Evolutionary conservation across 768 basidiomycete species (phyloP).

Genomic region (Heimioporus sp.): DNA sequence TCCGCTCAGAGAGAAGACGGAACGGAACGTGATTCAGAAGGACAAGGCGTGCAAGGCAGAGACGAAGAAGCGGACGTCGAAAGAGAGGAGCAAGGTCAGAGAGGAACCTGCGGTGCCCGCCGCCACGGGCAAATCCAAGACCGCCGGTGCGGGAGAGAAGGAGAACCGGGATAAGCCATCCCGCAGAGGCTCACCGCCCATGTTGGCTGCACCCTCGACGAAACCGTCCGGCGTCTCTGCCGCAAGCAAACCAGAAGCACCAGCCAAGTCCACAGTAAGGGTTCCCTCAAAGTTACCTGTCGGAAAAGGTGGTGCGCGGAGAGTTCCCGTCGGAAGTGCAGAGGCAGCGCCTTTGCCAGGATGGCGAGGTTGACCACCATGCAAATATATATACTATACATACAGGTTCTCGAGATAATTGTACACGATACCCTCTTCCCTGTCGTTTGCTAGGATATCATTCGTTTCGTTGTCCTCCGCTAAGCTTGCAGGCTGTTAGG

Average conservation of each 20-base stretch:
- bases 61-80: constrained; percentile 32
- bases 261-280: constrained; percentile 8
- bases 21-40: constrained; percentile 27
- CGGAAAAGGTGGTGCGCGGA: constrained; percentile 51
- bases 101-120: constrained; percentile 17
- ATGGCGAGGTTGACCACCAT: constrained; percentile 44
- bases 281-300: constrained; percentile 32
- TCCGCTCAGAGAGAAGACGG: constrained; percentile 50
- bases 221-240: constrained; percentile 6
- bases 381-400: constrained; percentile 8
- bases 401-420: constrained; percentile 15
- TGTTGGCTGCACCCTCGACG: constrained; percentile 18
- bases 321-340: constrained; percentile 65
- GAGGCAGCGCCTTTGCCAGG: constrained; percentile 55
- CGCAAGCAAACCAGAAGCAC: constrained; percentile 12
- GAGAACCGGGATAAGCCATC: constrained; percentile 37
- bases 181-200: constrained; percentile 24
- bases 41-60: constrained; percentile 10
- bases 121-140: constrained; percentile 27
- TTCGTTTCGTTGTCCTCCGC: no score
- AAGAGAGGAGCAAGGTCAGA: constrained; percentile 41
- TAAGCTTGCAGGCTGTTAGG: background rate
- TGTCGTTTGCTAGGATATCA: background rate
- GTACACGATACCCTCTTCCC: constrained; percentile 19
- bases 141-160: constrained; percentile 31